Evolutionary conservation across 2,329 filamentous ascomycete species (phyloP), one percentile per base, ranked within the genome.

Genomic region (Podosphaera aphanis): DNA sequence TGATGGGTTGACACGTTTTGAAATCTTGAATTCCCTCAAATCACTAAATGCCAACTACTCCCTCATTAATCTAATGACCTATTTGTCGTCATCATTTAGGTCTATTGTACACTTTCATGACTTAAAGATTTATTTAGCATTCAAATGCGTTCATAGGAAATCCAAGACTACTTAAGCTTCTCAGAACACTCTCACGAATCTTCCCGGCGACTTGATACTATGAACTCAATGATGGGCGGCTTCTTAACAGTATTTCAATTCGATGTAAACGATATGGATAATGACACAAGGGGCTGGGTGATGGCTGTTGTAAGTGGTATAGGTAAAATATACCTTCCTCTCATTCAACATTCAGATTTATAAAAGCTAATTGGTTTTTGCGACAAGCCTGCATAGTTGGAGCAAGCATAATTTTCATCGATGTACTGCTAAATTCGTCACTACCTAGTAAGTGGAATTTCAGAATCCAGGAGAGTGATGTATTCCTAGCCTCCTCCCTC

Each of bases 251-350:
- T 11, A 13, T 7, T 5, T 33, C 29, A 33, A 13, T 33, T 7
- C 13, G 8, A 33, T 33, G 8, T 13, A 11, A 3, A 39, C 15
- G 37, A 20, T 1, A 47, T 80, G 52, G 70, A 76, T 59, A 90
- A 88, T 65, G 88, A 95, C 65, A 79, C 79, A 51, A 75, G 85
- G 51, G 88, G 90, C 56, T 95, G 88, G 88, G 79, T 95, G 55
- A 83, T 95, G 81, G 77, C 71, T 57, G 68, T 85, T 52, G 83
- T 86, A 62, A 93, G 85, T 58, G 76, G 85, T 46, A 63, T 75
- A 50, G 74, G 74, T 77, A 55, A 48, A 70, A 66, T 7, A 18
- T 16, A 10, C 19, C n/a, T 3, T 19, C n/a, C 25, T 48, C 53
- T 49, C 46, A n/a, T n/a, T n/a, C 29, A 27, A 21, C 23, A 35